Evolutionary conservation across 257 asterid genomes (phyloP).

Genomic region (Nicotiana sylvestris): DNA sequence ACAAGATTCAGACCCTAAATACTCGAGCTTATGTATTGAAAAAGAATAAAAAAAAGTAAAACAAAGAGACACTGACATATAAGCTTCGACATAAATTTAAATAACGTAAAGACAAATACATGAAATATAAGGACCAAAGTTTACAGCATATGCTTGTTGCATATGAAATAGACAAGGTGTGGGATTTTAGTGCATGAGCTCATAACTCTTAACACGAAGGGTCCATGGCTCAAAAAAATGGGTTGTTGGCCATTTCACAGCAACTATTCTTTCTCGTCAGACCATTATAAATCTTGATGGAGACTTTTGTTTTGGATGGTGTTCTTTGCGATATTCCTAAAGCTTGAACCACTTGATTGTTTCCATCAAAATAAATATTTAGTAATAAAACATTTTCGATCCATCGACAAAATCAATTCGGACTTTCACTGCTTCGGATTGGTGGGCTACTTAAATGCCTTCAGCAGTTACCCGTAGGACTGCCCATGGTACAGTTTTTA

Average conservation of each 20-base stretch:
- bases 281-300: slow-evolving; percentile 1
- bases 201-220: slow-evolving; percentile 11
- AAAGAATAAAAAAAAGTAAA: too few relatives aligned
- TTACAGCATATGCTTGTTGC: neutral
- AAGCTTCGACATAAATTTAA: neutral
- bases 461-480: too few relatives aligned
- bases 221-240: slow-evolving; percentile 13
- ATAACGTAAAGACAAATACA: neutral
- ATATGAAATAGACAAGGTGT: neutral
- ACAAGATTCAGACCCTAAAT: too few relatives aligned
- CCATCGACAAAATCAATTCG: too few relatives aligned
- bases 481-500: too few relatives aligned
- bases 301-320: neutral
- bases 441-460: too few relatives aligned
- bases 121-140: neutral
- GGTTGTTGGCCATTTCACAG: slow-evolving; percentile 13
- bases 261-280: slow-evolving; percentile 11
- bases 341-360: neutral
- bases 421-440: too few relatives aligned
- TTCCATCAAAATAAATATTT: too few relatives aligned
- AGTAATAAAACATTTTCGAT: too few relatives aligned
- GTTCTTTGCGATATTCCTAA: neutral
- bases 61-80: too few relatives aligned
- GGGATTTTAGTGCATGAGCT: slow-evolving; percentile 10
- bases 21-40: too few relatives aligned